Percentiles rank a stretch among this genome's conserved stretches.
Conservation (phyloP, 2,329 filamentous ascomycete species). For the Diaporthe aspalathi region DNA sequence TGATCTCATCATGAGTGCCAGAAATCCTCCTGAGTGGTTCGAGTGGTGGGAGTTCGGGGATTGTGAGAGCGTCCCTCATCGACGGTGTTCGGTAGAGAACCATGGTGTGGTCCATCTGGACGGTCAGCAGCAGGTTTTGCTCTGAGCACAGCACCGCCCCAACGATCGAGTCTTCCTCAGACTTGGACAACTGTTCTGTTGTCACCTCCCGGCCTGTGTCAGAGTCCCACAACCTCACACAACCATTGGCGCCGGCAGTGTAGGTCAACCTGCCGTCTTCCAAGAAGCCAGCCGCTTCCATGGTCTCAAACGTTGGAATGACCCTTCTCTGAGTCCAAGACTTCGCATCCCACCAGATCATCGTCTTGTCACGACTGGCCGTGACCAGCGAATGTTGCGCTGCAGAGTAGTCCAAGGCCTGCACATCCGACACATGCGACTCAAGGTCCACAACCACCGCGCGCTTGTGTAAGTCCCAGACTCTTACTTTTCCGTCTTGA, state of each 20-base stretch:
- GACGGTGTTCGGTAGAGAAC: slow-evolving; percentile 72
- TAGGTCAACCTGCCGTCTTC: slow-evolving; percentile 78
- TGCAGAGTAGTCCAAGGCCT: slow-evolving; percentile 83
- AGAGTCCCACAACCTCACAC: slow-evolving; percentile 85
- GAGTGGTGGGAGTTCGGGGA: slow-evolving; percentile 52
- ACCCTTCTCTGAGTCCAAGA: slow-evolving; percentile 87
- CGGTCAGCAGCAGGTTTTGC: slow-evolving; percentile 78
- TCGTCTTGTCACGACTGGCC: slow-evolving; percentile 90
- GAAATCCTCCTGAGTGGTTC: slow-evolving; percentile 82
- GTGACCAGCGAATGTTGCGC: slow-evolving; percentile 82
- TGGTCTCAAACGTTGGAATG: slow-evolving; percentile 84
- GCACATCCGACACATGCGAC: slow-evolving; percentile 95
- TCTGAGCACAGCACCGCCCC: slow-evolving; percentile 74
- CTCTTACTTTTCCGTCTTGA: slow-evolving; percentile 90
- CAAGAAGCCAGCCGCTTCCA: slow-evolving; percentile 87
- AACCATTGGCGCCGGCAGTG: slow-evolving; percentile 86
- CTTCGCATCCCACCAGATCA: slow-evolving; percentile 88
- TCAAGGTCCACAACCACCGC: slow-evolving; percentile 82
- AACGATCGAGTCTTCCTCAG: slow-evolving; percentile 76
- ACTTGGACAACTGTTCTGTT: slow-evolving; percentile 71
- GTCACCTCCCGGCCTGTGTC: slow-evolving; percentile 83
- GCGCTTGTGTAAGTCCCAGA: slow-evolving; percentile 92
- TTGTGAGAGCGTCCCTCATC: slow-evolving; percentile 49
- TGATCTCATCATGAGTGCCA: slow-evolving; percentile 97
- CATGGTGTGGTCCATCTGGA: slow-evolving; percentile 91